Evolutionary conservation across 192 early-diverging fungal species (phyloP), one percentile per base, ranked within the genome.

Genomic region (Tieghemiomyces parasiticus): DNA sequence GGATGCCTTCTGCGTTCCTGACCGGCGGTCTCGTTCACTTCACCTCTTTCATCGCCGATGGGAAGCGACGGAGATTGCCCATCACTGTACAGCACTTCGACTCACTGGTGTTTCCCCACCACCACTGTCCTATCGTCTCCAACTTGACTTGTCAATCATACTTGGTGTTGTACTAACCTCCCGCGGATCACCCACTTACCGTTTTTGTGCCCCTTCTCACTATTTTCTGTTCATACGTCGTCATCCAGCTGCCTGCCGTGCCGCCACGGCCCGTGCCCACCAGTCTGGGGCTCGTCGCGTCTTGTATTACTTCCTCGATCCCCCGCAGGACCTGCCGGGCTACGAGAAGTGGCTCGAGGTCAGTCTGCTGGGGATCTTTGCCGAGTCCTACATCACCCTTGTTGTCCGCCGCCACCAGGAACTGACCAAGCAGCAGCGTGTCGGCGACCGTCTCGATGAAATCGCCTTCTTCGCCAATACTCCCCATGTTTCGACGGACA

Each of bases 271-370:
- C 50, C 74, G 77, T 19, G 81, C 80, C n/a, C 65, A 79, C 16
- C 74, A 78, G 33, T 80, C 83, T 34, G 87, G 88, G 4, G 72
- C 84, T 9, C 62, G 59, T 22, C 53, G 66, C 10, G 84, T 84
- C 12, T 67, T 89, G 8, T 63, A 89, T 22, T 67, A 74, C 26
- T 81, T 89, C 56, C 78, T 77, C 16, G 76, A 74, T 56, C 59
- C 71, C 29, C 82, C 81, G 16, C 66, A 66, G 2, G 29, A 56
- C 9, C 48, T 59, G 10, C 50, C 71, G 4, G 83, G 88, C 50
- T 92, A 83, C 61, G 67, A 71, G 46, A 74, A 80, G 47, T 89
- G 75, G 70, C 51, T 88, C 8, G 85, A 88, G 67, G 87, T 89
- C 0, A 76, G 83, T 22, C 60, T 89, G 48, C 70, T 92, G 35